Evolutionary conservation across 148 eudicot species (phyloP).

Genomic region (Mesembryanthemum crystallinum): DNA sequence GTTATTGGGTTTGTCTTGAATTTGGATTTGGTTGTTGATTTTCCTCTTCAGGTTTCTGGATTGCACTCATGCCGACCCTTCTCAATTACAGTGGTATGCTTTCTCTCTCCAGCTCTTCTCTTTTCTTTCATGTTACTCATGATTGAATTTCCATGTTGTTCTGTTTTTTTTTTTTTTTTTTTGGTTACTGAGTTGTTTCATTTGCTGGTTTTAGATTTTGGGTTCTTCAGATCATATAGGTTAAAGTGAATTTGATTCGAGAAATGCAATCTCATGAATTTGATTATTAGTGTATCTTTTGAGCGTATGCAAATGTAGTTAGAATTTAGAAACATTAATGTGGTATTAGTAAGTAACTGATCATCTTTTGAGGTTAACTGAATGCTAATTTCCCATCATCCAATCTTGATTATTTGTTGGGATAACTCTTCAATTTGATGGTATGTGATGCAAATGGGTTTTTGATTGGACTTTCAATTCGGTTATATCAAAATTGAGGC

Average conservation of each 20-base stretch:
- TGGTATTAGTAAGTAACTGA: too few relatives aligned
- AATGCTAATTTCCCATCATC: neutral
- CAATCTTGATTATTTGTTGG: neutral
- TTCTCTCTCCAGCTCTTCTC: neutral
- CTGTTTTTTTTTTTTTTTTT: too few relatives aligned
- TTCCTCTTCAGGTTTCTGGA: constrained; percentile 18
- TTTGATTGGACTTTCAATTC: neutral
- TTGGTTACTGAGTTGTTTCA: neutral
- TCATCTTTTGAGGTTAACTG: neutral
- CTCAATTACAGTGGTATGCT: constrained; percentile 76
- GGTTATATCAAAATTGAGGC: constrained; percentile 10
- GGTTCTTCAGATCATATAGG: neutral
- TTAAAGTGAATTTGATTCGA: neutral
- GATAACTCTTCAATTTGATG: neutral
- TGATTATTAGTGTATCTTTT: too few relatives aligned
- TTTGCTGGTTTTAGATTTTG: neutral
- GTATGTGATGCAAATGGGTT: neutral
- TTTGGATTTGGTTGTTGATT: constrained; percentile 18
- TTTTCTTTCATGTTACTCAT: neutral
- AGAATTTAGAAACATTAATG: too few relatives aligned
- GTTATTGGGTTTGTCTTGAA: constrained; percentile 30
- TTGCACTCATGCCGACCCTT: constrained; percentile 61
- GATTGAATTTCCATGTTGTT: neutral
- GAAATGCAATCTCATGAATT: neutral
- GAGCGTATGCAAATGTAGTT: too few relatives aligned